Percentiles rank a stretch among this genome's conserved stretches.
Conservation (phyloP, 345 rosid genomes). For the Eucalyptus tenuipes region DNA sequence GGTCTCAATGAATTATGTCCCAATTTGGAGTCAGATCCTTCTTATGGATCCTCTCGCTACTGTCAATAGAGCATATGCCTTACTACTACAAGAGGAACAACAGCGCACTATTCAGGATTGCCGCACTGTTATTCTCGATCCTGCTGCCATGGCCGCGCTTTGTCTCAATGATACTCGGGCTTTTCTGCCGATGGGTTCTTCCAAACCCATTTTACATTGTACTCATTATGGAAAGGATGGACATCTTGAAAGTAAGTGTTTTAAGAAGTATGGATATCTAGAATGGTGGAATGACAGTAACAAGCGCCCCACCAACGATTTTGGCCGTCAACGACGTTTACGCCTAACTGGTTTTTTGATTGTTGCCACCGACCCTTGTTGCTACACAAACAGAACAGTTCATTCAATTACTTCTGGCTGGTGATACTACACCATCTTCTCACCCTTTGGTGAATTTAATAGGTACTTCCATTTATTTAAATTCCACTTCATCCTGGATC, state of each 20-base stretch:
- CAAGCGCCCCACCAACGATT: neutral
- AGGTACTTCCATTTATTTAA: neutral
- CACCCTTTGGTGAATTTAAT: neutral
- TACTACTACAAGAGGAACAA: neutral
- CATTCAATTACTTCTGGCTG: neutral
- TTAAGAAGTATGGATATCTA: neutral
- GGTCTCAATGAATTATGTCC: neutral
- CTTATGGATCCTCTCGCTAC: neutral
- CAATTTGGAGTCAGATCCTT: neutral
- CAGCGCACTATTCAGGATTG: neutral
- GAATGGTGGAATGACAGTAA: neutral
- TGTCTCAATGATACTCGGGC: neutral
- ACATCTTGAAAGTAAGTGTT: neutral
- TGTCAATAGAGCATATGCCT: neutral
- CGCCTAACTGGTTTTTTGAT: neutral
- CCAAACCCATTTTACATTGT: neutral
- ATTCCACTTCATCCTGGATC: neutral
- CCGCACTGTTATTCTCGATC: neutral
- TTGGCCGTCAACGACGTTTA: neutral
- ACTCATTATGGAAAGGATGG: neutral
- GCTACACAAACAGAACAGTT: neutral
- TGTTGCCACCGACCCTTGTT: neutral
- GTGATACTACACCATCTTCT: neutral
- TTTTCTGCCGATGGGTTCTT: neutral
- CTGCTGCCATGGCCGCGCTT: neutral